phyloP scores from a whole-genome alignment of 1,284 basidiomycete species.

The Cryptococcus jaspeensis region DNA sequence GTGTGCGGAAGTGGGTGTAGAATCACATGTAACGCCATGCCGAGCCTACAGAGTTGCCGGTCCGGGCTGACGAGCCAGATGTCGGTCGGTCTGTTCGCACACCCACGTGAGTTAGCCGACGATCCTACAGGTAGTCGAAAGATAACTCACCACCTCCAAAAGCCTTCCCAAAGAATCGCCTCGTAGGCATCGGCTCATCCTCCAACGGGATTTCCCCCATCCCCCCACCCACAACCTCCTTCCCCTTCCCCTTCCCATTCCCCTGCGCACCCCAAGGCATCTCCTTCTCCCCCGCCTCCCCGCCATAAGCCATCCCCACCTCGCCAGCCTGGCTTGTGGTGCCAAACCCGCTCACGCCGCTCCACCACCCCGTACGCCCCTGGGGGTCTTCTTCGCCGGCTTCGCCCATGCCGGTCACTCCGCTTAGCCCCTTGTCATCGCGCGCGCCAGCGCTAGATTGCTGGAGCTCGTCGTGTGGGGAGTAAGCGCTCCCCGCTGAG shows the following conservation, averaged over 20 bases:
- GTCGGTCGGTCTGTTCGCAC: conserved; percentile 7
- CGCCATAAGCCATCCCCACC: no score
- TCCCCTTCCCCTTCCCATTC: neutral
- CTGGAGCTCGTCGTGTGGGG: no score
- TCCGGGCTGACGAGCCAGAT: conserved; percentile 5
- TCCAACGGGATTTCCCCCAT: neutral
- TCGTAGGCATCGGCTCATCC: conserved; percentile 5
- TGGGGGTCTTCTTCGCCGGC: no score
- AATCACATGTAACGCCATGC: conserved; percentile 12
- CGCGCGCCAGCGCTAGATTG: no score
- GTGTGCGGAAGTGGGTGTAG: no score
- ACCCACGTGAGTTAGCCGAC: neutral
- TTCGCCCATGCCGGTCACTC: no score
- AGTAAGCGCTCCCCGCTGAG: no score
- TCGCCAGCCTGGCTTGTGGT: no score
- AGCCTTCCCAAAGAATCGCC: conserved; percentile 10
- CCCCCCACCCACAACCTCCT: neutral
- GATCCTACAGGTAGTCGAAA: neutral
- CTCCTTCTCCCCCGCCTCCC: neutral
- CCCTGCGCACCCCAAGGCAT: neutral
- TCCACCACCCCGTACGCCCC: no score
- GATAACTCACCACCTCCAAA: conserved; percentile 2
- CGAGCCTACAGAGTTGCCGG: conserved; percentile 12
- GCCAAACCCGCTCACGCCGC: no score
- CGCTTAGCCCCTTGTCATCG: no score